Base-by-base conservation (phyloP, 768 basidiomycete species). In the Tulasnella sp. region DNA sequence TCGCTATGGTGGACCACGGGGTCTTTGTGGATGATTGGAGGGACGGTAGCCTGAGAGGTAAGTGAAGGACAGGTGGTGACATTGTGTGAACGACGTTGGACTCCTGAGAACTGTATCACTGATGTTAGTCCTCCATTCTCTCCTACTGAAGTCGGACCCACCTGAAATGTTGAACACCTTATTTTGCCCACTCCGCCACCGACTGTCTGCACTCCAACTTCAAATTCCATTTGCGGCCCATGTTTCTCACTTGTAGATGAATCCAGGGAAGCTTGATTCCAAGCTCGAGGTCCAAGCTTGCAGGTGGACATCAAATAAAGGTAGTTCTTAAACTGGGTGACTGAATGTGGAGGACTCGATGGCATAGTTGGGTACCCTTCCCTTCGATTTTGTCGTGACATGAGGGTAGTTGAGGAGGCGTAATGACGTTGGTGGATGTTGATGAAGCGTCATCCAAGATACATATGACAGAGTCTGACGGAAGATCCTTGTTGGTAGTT, bases 121-220 rank as follows among this genome's bases (percentile, higher is more conserved):
- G n/a, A n/a, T n/a, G n/a, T n/a, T n/a, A n/a, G n/a, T n/a, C n/a
- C n/a, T n/a, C n/a, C n/a, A n/a, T n/a, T n/a, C n/a, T n/a, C n/a
- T n/a, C n/a, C n/a, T n/a, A n/a, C n/a, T n/a, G n/a, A n/a, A n/a
- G n/a, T n/a, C n/a, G n/a, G n/a, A 53, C 55, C 40, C 56, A 88
- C 85, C 81, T 87, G 85, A 57, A 88, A 88, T 5, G 86, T 87
- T 20, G 83, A 83, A 57, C 78, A 73, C 31, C 84, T 70, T 31
- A 85, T 61, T 45, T 74, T 63, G 2, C 85, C 84, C 56, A 67
- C 67, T 53, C 73, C 69, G 12, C 78, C 76, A 10, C 64, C 62
- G 48, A 71, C 72, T 66, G 88, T 85, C 48, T 78, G 75, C 25
- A 88, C 58, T 5, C 83, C 84, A 15, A 85, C 70, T 64, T 87